A percentile compares a stretch with the other conserved stretches of the same genome.
Conservation (phyloP, 1,139 yeast genomes). For the Geotrichum carabidarum region DNA sequence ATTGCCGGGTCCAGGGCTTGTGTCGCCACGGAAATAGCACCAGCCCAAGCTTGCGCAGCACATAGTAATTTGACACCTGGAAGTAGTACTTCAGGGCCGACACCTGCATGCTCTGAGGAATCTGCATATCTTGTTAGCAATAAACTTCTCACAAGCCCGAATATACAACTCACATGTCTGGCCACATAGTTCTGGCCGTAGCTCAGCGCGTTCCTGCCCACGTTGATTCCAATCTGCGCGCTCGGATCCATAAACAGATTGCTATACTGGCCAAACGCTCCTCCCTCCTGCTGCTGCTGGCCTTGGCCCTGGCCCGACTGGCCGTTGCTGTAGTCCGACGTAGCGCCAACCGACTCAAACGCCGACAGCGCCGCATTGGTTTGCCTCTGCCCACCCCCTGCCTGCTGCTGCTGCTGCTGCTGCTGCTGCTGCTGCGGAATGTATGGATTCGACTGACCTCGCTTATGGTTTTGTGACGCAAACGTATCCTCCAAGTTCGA, state of each 20-base stretch:
- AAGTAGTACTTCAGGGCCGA: slow-evolving; percentile 73
- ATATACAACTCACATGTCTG: slow-evolving; percentile 49
- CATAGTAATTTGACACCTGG: slow-evolving; percentile 87
- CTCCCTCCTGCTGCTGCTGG: slow-evolving; percentile 13
- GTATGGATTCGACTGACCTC: slow-evolving; percentile 20
- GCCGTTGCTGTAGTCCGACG: slow-evolving; percentile 16
- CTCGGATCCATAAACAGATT: slow-evolving; percentile 71
- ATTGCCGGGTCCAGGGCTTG: slow-evolving; percentile 50
- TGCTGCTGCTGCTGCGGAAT: slow-evolving; percentile 22
- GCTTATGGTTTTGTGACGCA: slow-evolving; percentile 14
- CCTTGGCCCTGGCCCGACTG: no score
- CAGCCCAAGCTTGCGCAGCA: slow-evolving; percentile 62
- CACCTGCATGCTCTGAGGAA: slow-evolving; percentile 35
- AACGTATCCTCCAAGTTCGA: slow-evolving; percentile 31
- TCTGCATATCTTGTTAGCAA: slow-evolving; percentile 18
- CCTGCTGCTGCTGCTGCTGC: slow-evolving; percentile 18
- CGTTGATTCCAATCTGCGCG: slow-evolving; percentile 79
- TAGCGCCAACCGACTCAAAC: slow-evolving; percentile 11
- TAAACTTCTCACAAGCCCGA: neutral
- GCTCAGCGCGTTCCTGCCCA: slow-evolving; percentile 78
- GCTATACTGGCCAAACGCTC: slow-evolving; percentile 24
- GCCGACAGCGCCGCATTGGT: slow-evolving; percentile 6
- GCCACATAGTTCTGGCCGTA: slow-evolving; percentile 68
- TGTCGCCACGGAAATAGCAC: slow-evolving; percentile 85
- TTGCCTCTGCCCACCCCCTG: slow-evolving; percentile 7